A percentile compares a stretch with the other conserved stretches of the same genome.
Conservation (phyloP, 768 basidiomycete genomes). For the Candolleomyces efflorescens region DNA sequence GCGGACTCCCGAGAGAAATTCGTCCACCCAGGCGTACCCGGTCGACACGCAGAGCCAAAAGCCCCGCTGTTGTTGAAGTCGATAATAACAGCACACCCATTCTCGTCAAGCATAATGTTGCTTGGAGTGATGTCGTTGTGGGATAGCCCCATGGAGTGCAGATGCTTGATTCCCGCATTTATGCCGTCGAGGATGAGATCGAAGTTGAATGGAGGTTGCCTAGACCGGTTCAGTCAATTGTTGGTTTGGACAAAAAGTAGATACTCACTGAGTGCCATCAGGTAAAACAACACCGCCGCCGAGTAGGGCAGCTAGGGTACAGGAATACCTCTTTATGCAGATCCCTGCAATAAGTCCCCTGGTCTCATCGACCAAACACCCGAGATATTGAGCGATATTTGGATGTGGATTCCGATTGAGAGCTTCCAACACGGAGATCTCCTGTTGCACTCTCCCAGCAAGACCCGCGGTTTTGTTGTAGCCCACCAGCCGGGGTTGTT, state of each 20-base stretch:
- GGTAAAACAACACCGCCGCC: too few species aligned
- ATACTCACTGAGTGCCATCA: too few species aligned
- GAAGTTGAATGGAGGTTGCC: slow-evolving; percentile 10
- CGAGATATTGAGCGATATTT: slow-evolving; percentile 17
- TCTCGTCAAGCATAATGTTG: slow-evolving; percentile 21
- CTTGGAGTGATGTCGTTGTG: slow-evolving; percentile 22
- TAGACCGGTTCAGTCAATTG: neutral
- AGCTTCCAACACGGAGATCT: slow-evolving; percentile 13
- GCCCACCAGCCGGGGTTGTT: slow-evolving; percentile 9
- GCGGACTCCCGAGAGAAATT: slow-evolving; percentile 8
- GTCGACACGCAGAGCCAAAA: slow-evolving; percentile 10
- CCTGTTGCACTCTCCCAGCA: slow-evolving; percentile 6
- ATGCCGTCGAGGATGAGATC: slow-evolving; percentile 12
- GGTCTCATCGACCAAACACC: slow-evolving; percentile 13
- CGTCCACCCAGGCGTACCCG: slow-evolving; percentile 15
- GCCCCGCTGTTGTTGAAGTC: slow-evolving; percentile 20
- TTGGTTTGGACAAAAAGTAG: too few species aligned
- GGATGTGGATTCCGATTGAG: slow-evolving; percentile 15
- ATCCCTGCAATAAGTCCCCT: slow-evolving; percentile 12
- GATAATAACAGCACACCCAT: slow-evolving; percentile 17
- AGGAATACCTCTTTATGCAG: slow-evolving; percentile 12
- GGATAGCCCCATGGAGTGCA: slow-evolving; percentile 20
- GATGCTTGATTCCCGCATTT: slow-evolving; percentile 12
- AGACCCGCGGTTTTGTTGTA: slow-evolving; percentile 6
- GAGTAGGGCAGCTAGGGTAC: slow-evolving; percentile 9